Base-by-base conservation (phyloP, 2,329 filamentous ascomycete genomes). In the Alternaria sp. region DNA sequence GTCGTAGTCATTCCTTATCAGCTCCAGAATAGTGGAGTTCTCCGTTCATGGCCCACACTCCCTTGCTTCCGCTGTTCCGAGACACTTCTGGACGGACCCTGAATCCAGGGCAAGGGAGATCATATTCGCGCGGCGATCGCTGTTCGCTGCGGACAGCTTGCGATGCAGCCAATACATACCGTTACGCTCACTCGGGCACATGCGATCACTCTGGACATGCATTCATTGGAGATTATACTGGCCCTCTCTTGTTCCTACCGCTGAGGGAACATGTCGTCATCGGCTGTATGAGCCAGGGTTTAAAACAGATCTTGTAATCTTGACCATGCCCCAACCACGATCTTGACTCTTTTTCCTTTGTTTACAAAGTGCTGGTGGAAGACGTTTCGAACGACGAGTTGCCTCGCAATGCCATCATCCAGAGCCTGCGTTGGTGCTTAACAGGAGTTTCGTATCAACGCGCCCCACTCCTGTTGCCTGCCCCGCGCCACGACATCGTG, bases 381-480 rank as follows among this genome's bases (percentile, higher is more conserved):
- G 32, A 36, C 12, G 5, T 5, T 16, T 1, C 1, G 4, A 30
- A 30, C 11, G 28, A 30, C 9, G 32, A 36, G 32, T 12, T 14
- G 32, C 32, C 14, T 36, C 12, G 32, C 32, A 16, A 16, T 36
- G 32, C 32, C 32, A 36, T 16, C 4, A 16, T 16, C 11, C 32
- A 36, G 32, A 36, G 32, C 32, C 20, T 58, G 11, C 11, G 24
- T 24, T 46, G 46, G 24, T 49, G 52, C 56, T 51, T 52, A 53
- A 43, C 58, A 12, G 34, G 30, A 44, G 48, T 48, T 48, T 48
- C 49, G 47, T 54, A 12, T 30, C 39, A 44, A 44, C 16, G 18
- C 54, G 62, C 62, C 55, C 62, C 59, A 44, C 54, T 57, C 42
- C 46, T 52, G 34, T 49, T n/a, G 41, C 34, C 26, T 41, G 56